phyloP scores from a whole-genome alignment of 306 rosid genomes.

The Malus sieversii region DNA sequence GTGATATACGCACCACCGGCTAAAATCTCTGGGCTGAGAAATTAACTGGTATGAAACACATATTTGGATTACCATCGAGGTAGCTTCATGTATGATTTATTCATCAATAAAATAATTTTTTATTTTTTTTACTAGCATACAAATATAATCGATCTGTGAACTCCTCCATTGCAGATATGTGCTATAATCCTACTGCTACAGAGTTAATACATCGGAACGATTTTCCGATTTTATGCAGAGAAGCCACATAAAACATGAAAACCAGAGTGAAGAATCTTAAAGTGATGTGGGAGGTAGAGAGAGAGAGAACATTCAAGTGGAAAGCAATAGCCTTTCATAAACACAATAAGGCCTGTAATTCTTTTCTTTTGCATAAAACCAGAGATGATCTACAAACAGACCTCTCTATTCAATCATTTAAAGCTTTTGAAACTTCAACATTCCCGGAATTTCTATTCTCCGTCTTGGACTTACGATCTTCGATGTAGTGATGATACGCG shows the following conservation, averaged over 20 bases:
- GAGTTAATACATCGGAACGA: not conserved
- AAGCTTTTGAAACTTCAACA: not conserved
- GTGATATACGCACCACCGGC: conserved; percentile 7
- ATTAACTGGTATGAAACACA: not conserved
- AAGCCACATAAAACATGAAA: not conserved
- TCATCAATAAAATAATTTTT: not conserved
- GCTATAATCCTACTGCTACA: not conserved
- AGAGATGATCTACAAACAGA: not conserved
- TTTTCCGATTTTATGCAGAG: not conserved
- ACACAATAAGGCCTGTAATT: not conserved
- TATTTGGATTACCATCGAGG: not conserved
- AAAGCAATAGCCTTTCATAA: too few species aligned
- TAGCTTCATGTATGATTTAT: not conserved
- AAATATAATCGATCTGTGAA: not conserved
- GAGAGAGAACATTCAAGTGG: too few species aligned
- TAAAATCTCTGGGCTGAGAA: not conserved
- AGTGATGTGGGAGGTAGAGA: too few species aligned
- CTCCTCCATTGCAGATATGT: not conserved
- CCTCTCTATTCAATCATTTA: not conserved
- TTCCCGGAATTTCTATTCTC: not conserved
- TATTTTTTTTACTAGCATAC: not conserved
- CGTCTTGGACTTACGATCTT: conserved; percentile 7
- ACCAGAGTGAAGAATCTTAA: too few species aligned
- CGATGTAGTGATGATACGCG: conserved; percentile 41
- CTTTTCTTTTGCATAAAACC: not conserved